Evolutionary conservation across 2,329 filamentous ascomycete species (phyloP), one percentile per base, ranked within the genome.

Genomic region (Diaporthe sp.): DNA sequence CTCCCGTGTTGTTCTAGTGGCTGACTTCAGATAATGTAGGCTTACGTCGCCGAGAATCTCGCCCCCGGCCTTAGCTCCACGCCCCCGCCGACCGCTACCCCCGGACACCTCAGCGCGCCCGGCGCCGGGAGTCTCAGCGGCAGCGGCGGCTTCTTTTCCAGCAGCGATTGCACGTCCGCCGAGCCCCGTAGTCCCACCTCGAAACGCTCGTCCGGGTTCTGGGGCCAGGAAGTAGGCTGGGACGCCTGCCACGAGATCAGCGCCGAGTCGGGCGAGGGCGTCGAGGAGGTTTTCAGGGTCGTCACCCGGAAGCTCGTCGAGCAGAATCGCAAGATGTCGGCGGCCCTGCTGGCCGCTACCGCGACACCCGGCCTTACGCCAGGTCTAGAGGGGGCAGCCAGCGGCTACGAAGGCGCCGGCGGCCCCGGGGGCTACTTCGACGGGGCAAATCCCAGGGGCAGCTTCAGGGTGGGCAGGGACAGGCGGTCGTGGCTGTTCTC

Each of bases 191-290:
- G 88, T 77, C 91, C 91, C 60, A 89, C 88, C 79, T 91, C 89
- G 62, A 93, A 93, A 83, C 87, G 92, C 57, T 94, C 91, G 80
- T 94, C 91, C 51, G 93, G 94, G 2, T 95, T 95, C 85, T 98
- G 96, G 96, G 95, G 93, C 31, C 94, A 97, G 83, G 96, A 98
- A 82, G 92, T 95, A 8, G 95, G 96, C 71, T 98, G 96, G 96
- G 96, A 98, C 81, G 97, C 95, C 78, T 98, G 96, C 83, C 97
- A 98, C 84, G 97, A 99, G 86, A 96, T 99, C 82, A 96, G 93
- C 79, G 96, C 96, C 65, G 96, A 97, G 87, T 95, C 93, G 81
- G 96, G 96, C 74, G 96, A 98, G 87, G 96, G 96, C 25, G 96
- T 99, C 25, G 97, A 98, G 80, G 97, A 98, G 84, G 95, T 99